A percentile compares a stretch with the other conserved stretches of the same genome.
Evolutionary conservation across 805 yeast genomes (phyloP).

Genomic region (Hanseniaspora singularis): DNA sequence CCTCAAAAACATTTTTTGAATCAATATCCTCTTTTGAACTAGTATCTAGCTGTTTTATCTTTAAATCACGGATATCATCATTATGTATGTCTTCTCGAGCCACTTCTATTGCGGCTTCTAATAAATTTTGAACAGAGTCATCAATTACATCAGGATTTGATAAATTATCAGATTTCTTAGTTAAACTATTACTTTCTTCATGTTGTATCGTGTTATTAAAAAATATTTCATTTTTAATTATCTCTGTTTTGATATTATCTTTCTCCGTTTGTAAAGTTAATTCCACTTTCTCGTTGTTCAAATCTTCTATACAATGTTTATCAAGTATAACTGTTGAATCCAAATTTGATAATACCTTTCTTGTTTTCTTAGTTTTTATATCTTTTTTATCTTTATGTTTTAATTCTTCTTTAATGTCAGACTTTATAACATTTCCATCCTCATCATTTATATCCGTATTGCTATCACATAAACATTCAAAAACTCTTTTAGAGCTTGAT

Average conservation of each 20-base stretch:
- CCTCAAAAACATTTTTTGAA: too few species aligned
- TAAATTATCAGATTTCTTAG: not conserved
- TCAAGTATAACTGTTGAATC: too few species aligned
- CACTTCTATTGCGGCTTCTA: constrained; percentile 13
- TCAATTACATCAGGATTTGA: not conserved
- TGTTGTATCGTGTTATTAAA: not conserved
- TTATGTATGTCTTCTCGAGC: too few species aligned
- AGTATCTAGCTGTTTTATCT: too few species aligned
- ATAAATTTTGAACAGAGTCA: not conserved
- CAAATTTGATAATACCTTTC: too few species aligned
- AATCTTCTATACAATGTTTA: not conserved
- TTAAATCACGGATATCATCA: too few species aligned
- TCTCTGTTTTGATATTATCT: too few species aligned
- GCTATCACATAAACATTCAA: constrained; percentile 3
- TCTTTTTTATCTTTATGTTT: not conserved
- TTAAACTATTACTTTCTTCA: not conserved
- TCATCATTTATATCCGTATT: constrained; percentile 6
- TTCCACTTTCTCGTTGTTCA: not conserved
- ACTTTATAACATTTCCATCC: not conserved
- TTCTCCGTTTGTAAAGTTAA: too few species aligned
- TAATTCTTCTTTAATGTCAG: not conserved
- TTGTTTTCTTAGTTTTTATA: not conserved
- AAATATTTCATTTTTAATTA: not conserved
- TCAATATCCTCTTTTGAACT: too few species aligned
- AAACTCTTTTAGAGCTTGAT: not conserved